Conservation (phyloP, 108 stramenopile species). For the Nitzschia palea region DNA sequence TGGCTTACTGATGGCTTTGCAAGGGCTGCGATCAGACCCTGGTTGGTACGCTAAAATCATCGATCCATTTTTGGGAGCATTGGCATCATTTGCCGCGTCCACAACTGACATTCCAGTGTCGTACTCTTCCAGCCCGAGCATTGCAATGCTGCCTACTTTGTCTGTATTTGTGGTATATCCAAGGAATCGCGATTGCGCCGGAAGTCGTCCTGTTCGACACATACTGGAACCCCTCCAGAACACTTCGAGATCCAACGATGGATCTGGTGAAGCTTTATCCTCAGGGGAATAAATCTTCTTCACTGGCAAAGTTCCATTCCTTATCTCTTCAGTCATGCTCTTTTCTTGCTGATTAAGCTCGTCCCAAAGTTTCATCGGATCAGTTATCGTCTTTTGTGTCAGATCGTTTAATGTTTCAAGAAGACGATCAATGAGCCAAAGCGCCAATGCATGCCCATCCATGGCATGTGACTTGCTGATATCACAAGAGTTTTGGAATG, state of each 20-base stretch:
- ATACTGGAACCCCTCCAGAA: conserved; percentile 32
- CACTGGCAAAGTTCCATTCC: neutral
- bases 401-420: conserved; percentile 28
- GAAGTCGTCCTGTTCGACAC: conserved; percentile 47
- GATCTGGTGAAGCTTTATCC: neutral
- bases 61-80: neutral
- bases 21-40: conserved; percentile 3
- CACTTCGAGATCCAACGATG: neutral
- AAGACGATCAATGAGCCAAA: conserved; percentile 36
- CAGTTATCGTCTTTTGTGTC: neutral
- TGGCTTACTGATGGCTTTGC: conserved; percentile 20
- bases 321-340: neutral
- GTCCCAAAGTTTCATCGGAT: neutral
- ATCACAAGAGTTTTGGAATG: too few species aligned
- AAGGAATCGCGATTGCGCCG: conserved; percentile 41
- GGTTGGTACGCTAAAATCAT: conserved; percentile 7
- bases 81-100: neutral
- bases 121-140: conserved; percentile 22
- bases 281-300: neutral
- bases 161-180: conserved; percentile 34
- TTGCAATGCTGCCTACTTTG: conserved; percentile 17
- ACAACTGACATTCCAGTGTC: conserved; percentile 15
- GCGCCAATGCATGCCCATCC: conserved; percentile 39
- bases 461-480: conserved; percentile 43
- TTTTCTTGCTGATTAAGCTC: neutral